Base-by-base conservation (phyloP, 2,329 filamentous ascomycete genomes). In the Phialophora expanda region DNA sequence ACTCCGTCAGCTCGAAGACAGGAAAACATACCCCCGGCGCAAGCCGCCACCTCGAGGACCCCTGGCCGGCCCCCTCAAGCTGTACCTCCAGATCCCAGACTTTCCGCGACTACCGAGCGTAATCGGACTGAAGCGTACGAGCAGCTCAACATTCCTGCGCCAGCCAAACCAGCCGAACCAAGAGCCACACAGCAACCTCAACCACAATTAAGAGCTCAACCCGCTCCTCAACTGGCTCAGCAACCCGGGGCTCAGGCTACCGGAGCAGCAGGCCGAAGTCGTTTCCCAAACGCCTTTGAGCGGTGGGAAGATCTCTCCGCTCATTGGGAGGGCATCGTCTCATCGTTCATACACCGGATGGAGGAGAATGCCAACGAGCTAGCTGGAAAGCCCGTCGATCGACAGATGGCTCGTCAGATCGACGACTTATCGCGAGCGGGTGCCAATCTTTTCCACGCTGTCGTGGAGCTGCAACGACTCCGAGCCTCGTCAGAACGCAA, bases 351-450 rank as follows among this genome's bases (percentile, higher is more conserved):
- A 70, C 90, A 92, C 55, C 89, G 93, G 72, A 83, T 99, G 7
- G 92, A 99, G 78, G 89, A 95, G 76, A 97, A 97, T 75, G 90
- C 91, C 30, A 89, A 93, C 61, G 93, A 97, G 70, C 86, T 97
- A 46, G 89, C 90, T 70, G 85, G 89, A 12, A 91, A 96, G 71
- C 91, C 94, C 0, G 81, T 98, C 28, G 93, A 90, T 55, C 89
- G 93, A 66, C 93, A 97, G 75, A 87, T 98, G 74, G 92, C 93
- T 11, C 89, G 95, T 34, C 95, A 99, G 76, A 94, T 99, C 61
- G 97, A 92, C 0, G 95, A 99, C 76, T 84, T 99, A n/a, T 97
- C 95, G 28, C 95, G 95, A 7, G 95, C 95, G 0, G 95, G 95
- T 12, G 95, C 95, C 4, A 99, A 99, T 73, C 84, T 99, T 0